Conservation (phyloP, 495 filamentous ascomycete genomes). For the Aspergillus baeticus region DNA sequence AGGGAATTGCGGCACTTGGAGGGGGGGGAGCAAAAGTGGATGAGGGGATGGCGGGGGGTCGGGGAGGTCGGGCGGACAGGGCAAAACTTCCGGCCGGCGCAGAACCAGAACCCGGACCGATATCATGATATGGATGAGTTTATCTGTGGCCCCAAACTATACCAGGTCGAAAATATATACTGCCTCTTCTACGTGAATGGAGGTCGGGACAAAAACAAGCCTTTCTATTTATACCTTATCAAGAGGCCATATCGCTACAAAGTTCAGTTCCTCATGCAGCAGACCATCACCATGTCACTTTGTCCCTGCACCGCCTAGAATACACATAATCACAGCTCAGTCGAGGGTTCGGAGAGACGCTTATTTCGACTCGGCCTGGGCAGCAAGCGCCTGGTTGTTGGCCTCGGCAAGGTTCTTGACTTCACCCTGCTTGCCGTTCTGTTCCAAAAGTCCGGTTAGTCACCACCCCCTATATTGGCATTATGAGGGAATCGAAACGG, state of each 20-base stretch:
- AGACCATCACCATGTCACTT: conserved; percentile 15
- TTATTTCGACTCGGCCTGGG: conserved; percentile 45
- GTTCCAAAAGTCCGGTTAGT: conserved; percentile 29
- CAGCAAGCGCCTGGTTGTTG: conserved; percentile 63
- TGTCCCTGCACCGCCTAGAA: conserved; percentile 19
- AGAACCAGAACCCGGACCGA: conserved; percentile 6
- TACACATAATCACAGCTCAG: conserved; percentile 17
- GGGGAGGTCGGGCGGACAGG: conserved; percentile 25
- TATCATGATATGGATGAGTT: conserved; percentile 3
- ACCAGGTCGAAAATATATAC: not conserved
- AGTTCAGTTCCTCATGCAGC: conserved; percentile 31
- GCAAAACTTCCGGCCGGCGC: conserved; percentile 22
- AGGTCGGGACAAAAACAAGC: conserved; percentile 9
- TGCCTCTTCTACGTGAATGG: not conserved
- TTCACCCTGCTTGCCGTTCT: conserved; percentile 98
- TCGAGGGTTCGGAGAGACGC: conserved; percentile 14
- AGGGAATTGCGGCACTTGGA: not conserved
- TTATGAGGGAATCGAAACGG: not conserved
- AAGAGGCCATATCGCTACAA: conserved; percentile 44
- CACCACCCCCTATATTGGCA: conserved; percentile 12
- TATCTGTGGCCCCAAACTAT: not conserved
- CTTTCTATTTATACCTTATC: conserved; percentile 32
- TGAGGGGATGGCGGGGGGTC: conserved; percentile 19
- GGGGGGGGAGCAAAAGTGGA: conserved; percentile 20
- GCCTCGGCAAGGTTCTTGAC: conserved; percentile 69